Evolutionary conservation across 2,329 filamentous ascomycete genomes (phyloP), one percentile per base, ranked within the genome.

Genomic region (Aspergillus sp.): DNA sequence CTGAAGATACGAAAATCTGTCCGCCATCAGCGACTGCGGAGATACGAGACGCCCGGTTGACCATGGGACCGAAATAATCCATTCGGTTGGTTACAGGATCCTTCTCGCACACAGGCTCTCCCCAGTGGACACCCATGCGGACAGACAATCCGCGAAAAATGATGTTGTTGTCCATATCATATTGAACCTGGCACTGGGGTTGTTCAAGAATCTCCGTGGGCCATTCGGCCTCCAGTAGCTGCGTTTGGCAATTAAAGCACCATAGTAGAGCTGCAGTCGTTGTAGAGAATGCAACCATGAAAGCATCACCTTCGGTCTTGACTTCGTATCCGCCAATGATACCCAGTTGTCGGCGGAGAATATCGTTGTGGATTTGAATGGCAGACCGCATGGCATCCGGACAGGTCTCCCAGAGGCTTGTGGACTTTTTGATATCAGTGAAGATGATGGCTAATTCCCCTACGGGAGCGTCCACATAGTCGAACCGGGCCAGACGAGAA

Each of bases 31-130:
- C 94, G 41, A 96, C 92, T 19, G 90, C 88, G 5, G 91, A 94
- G 59, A 99, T 96, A 75, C 94, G 88, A 14, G 94, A 88, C 0
- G 94, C 91, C 67, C 95, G 92, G 75, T 99, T 99, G 65, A 99
- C 94, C 91, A 99, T 99, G 13, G 94, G 94, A 0, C 94, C 94
- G 69, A 97, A 99, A 75, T 99, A 99, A 66, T 99, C 94, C 94
- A 99, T 99, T 58, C 94, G 91, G 53, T 92, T 88, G 1, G 94
- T 99, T 46, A 99, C 92, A 0, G 94, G 94, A 71, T 99, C 94
- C 45, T 88, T 88, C 72, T 99, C 94, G 68, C 91, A 96, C 63
- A 99, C 91, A 5, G 93, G 94, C 54, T 89, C 86, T 60, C 94
- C 94, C 83, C 88, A 99, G 71, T 99, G 94, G 55, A 96, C 91